Base-by-base conservation (phyloP, 169 alveolate species). In the Cryptosporidium ubiquitum region DNA sequence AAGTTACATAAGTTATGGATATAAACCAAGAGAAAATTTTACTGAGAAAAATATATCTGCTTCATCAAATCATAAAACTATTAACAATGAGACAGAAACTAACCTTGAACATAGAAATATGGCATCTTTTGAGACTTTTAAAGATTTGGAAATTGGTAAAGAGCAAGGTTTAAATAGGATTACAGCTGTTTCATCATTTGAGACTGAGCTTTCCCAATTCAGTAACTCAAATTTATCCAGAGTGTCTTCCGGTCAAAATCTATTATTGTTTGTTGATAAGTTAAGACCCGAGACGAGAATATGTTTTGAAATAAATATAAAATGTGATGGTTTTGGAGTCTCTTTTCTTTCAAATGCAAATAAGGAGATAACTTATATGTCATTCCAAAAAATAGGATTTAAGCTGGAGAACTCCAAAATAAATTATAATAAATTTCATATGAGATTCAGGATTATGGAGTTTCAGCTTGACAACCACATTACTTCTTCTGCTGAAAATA, bases 401-500 rank as follows among this genome's bases (percentile, higher is more conserved):
- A 73, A 37, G 12, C 12, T 73, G 29, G 69, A 55, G 55, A 73
- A 58, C 14, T 73, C 69, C 2, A n/a, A 33, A 14, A 3, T 7
- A n/a, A 52, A 73, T 40, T n/a, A 26, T 18, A 71, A 73, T 1
- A 57, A 73, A 37, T 55, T 73, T 37, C 85, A 73, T 1, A 55
- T 73, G 37, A 73, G 71, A 57, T 73, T 73, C 42, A 73, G 70
- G 39, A 73, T 73, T 35, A 55, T 52, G 55, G 85, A 73, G 14
- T 73, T 73, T 57, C 85, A 73, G 39, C 20, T 73, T 10, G 85
- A 73, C 31, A 73, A 73, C 35, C 85, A 73, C 20, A 73, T 73
- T 20, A 39, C 69, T 23, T n/a, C 64, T 20, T 55, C 85, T 6
- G 69, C 85, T n/a, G 85, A 73, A n/a, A 73, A 52, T 55, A 73